phyloP scores from a whole-genome alignment of 2,329 filamentous ascomycete species.

The Colletotrichum sp. region DNA sequence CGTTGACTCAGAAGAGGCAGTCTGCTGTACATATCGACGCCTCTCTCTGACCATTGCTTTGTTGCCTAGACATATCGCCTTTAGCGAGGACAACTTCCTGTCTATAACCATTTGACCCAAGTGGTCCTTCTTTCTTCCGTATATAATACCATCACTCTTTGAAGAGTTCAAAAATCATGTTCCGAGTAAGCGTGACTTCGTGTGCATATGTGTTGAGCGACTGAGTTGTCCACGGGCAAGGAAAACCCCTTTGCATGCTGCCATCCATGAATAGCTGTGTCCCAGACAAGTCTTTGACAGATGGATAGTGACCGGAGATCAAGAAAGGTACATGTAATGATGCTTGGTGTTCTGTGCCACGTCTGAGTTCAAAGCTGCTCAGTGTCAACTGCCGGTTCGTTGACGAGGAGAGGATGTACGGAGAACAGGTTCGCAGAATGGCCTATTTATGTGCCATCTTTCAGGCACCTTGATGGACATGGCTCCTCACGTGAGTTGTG shows the following conservation, averaged over 20 bases:
- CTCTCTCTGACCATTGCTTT: background rate
- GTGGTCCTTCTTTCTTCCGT: background rate
- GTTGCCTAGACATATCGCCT: background rate
- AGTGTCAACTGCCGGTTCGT: background rate
- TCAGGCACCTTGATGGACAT: background rate
- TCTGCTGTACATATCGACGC: background rate
- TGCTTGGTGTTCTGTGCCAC: background rate
- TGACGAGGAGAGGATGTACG: background rate
- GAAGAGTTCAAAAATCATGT: background rate
- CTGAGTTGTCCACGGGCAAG: background rate
- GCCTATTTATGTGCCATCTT: background rate
- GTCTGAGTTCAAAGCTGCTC: background rate
- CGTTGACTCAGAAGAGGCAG: background rate
- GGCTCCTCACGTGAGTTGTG: background rate
- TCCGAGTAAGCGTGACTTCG: background rate
- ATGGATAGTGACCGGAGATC: background rate
- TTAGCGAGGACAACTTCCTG: background rate
- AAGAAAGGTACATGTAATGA: background rate
- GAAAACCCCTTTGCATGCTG: fast-evolving
- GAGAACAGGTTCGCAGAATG: background rate
- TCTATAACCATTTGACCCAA: conserved; percentile 3
- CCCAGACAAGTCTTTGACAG: background rate
- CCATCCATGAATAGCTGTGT: background rate
- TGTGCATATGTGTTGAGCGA: background rate
- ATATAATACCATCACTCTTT: background rate